These are phyloP conservation scores for Rhytidiadelphus loreus DNA, from an alignment of 225 moss, liverwort and hornwort genomes.

Conservation along the genomic window DNA sequence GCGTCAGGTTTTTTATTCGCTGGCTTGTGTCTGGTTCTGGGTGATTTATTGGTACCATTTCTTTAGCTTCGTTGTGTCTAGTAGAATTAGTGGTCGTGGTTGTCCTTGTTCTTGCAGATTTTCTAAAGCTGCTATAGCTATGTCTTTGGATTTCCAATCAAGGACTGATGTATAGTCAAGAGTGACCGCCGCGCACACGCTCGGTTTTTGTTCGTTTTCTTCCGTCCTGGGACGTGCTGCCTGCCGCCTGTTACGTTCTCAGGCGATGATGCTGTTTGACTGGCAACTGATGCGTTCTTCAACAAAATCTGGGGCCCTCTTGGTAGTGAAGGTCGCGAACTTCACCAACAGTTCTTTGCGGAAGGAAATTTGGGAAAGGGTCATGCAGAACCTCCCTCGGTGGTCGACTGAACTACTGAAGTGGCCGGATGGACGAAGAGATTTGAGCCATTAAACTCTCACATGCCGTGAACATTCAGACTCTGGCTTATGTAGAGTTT, in stretches of 20 bases:
- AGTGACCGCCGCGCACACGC: not conserved
- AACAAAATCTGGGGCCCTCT: constrained; percentile 5
- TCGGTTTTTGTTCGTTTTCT: constrained; percentile 44
- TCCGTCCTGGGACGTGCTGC: constrained; percentile 49
- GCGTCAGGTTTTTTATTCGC: constrained; percentile 8
- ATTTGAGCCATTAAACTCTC: not conserved
- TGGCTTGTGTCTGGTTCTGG: constrained; percentile 16
- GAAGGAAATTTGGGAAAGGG: not conserved
- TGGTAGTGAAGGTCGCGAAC: constrained; percentile 8
- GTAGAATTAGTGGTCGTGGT: constrained; percentile 12
- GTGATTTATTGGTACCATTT: not conserved
- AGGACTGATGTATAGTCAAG: constrained; percentile 6
- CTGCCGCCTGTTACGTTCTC: constrained; percentile 29
- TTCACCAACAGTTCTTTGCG: constrained; percentile 1
- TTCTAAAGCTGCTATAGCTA: not conserved
- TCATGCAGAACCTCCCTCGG: not conserved
- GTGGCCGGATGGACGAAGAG: not conserved
- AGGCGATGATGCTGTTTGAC: constrained; percentile 52
- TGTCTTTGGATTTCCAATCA: constrained; percentile 1
- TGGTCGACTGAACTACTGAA: constrained; percentile 2
- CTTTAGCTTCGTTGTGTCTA: constrained; percentile 10
- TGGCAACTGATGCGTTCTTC: constrained; percentile 25
- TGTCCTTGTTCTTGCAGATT: constrained; percentile 19
- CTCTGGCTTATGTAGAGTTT: not conserved
- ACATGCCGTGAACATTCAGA: not conserved